These are phyloP conservation scores for Pleurozium schreberi DNA, from an alignment of 225 moss, liverwort and hornwort species.

Conservation along the genomic window DNA sequence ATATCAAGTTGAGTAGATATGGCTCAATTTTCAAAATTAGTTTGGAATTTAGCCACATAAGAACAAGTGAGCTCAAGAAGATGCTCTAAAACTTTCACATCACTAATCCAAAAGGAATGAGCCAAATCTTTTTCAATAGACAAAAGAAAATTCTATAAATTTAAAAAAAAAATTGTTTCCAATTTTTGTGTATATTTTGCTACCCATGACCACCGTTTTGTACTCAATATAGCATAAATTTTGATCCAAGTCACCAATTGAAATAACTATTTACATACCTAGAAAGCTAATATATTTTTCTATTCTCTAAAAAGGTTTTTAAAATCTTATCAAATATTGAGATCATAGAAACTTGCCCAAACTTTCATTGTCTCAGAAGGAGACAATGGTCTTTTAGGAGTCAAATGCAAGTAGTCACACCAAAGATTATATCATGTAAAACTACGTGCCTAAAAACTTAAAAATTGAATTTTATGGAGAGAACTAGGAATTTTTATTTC, in stretches of 20 bases:
- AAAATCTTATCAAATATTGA: neutral
- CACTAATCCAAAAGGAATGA: no score
- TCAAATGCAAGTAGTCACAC: neutral
- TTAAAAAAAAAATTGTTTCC: no score
- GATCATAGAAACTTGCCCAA: neutral
- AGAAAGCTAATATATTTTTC: neutral
- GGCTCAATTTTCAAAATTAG: neutral
- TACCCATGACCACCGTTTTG: neutral
- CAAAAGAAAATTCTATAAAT: no score
- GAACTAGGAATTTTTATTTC: accelerated
- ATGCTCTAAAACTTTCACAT: no score
- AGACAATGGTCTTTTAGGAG: neutral
- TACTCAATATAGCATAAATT: neutral
- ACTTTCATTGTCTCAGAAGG: neutral
- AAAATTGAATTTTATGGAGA: neutral
- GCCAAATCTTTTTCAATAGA: no score
- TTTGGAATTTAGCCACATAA: neutral
- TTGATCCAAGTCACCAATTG: accelerated
- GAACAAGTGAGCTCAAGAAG: neutral
- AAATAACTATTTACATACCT: neutral
- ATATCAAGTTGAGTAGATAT: neutral
- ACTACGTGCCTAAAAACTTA: neutral
- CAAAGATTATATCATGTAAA: no score
- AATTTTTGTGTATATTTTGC: neutral
- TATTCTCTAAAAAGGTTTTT: neutral